Evolutionary conservation across 345 rosid species (phyloP), one percentile per base, ranked within the genome.

Genomic region (Eucalyptus erythrocorys): DNA sequence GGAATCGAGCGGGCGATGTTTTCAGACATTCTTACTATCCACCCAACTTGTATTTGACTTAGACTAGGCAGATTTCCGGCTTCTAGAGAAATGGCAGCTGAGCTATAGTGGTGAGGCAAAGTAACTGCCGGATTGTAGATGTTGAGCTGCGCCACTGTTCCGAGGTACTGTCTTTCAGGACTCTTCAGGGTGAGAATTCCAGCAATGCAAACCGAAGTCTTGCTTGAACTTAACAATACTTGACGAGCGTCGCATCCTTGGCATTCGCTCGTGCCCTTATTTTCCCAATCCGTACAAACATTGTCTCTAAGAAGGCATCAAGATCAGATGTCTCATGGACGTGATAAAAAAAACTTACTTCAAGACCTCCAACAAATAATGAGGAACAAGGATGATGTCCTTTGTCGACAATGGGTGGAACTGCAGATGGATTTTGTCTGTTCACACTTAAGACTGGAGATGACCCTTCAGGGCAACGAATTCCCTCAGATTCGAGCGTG

Each of bases 201-300:
- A 64, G 71, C 71, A 64, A 34, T 13, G 37, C 34, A n/a, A 30
- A 30, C 71, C 5, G 0, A 61, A 2, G 71, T 61, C 71, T 13
- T 30, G 71, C 37, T 13, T 30, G 71, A 61, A 61, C 71, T 61
- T 30, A 61, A 61, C 34, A 64, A 64, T 64, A 13, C 71, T 64
- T 13, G 71, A 64, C 37, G 6, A 6, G 19, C 15, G 5, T 13
- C 1, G 71, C 5, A 30, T 64, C 0, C 0, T 64, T 64, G 16
- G 71, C 37, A 64, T 64, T 64, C 37, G 37, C 15, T 64, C 37
- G 0, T 13, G 71, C 71, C 37, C 71, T 13, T 64, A 64, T 13
- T 64, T 32, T 64, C 71, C 71, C 34, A 32, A 27, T 30, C 32
- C 3, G 4, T 64, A 64, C 37, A 13, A 64, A 64, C 71, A 30